Evolutionary conservation across 2,329 filamentous ascomycete species (phyloP), one percentile per base, ranked within the genome.

Genomic region (Sporothrix pallida): DNA sequence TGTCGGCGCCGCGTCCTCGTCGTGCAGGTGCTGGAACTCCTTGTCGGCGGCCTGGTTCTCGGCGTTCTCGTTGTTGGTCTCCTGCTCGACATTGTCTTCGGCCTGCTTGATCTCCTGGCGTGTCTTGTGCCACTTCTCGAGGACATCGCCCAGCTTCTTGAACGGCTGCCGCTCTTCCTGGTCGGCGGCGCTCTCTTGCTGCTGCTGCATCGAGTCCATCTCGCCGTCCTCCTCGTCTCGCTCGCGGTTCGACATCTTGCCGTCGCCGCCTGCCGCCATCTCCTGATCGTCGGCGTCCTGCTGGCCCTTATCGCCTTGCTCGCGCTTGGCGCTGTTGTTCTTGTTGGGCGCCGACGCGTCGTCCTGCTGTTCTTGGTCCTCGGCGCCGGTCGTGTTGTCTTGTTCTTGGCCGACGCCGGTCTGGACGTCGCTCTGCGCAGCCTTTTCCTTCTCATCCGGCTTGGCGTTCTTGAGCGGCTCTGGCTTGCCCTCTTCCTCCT

Each of bases 11-110:
- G 91, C 89, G 44, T 96, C 88, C 75, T 98, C 93, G 77, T 98
- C 90, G 75, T 92, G 91, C 3, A 98, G 85, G 82, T 99, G 96
- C 83, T 98, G 94, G 79, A 98, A 98, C 79, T 98, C 94, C n/a
- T 89, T 89, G 79, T 91, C 87, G 10, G 88, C 86, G 86, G 93
- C 92, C 75, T 96, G 91, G n/a, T 90, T 86, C 74, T 93, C 89
- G 77, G 52, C 65, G 65, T 72, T 62, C 8, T 71, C 46, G 58
- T 75, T 60, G 12, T 65, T 62, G 76, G 83, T 82, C 60, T 84
- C 81, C 58, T 86, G 81, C 52, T 83, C 83, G 76, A 89, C 82
- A 46, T 89, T 86, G 23, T 81, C 82, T 56, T 86, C 82, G 71
- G 75, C 76, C 74, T 92, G 87, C 80, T 88, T 85, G 78, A 99